These are phyloP conservation scores for Aplosporella prunicola DNA, from an alignment of 2,329 filamentous ascomycete species.

Conservation along the genomic window DNA sequence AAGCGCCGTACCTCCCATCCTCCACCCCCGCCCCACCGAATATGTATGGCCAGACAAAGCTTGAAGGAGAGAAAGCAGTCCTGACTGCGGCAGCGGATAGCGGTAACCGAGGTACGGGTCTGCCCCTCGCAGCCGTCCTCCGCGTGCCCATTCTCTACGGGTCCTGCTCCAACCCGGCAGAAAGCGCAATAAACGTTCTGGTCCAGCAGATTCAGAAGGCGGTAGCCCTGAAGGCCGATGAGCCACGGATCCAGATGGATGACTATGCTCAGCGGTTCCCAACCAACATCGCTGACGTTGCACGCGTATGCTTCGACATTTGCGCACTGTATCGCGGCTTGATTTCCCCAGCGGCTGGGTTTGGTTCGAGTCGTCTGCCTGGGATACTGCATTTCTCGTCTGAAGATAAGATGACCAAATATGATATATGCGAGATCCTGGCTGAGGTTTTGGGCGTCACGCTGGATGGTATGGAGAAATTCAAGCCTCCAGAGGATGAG, in stretches of 20 bases:
- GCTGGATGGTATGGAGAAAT: slow-evolving; percentile 47
- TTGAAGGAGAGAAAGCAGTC: slow-evolving; percentile 61
- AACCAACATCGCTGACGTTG: slow-evolving; percentile 82
- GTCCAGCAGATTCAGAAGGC: slow-evolving; percentile 58
- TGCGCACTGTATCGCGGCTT: slow-evolving; percentile 51
- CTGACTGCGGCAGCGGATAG: slow-evolving; percentile 44
- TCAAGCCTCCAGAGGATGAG: slow-evolving; percentile 50
- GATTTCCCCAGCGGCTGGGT: slow-evolving; percentile 11
- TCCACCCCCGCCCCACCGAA: slow-evolving; percentile 63
- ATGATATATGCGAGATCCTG: slow-evolving; percentile 72
- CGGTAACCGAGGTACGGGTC: slow-evolving; percentile 33
- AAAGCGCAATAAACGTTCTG: slow-evolving; percentile 76
- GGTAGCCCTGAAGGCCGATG: slow-evolving; percentile 53
- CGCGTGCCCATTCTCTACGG: slow-evolving; percentile 82
- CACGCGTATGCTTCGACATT: slow-evolving; percentile 65
- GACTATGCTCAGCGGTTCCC: slow-evolving; percentile 79
- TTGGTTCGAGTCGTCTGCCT: slow-evolving; percentile 47
- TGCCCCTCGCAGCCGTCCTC: slow-evolving; percentile 57
- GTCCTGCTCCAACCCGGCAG: slow-evolving; percentile 55
- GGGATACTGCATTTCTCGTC: slow-evolving; percentile 73
- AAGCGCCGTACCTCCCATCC: slow-evolving; percentile 68
- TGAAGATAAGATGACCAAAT: slow-evolving; percentile 81
- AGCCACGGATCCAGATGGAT: slow-evolving; percentile 63
- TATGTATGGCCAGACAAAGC: slow-evolving; percentile 66
- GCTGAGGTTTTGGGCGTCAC: slow-evolving; percentile 70